A percentile compares a stretch with the other conserved stretches of the same genome.
phyloP scores from a whole-genome alignment of 495 filamentous ascomycete species.

The Sordaria brevicollis region DNA sequence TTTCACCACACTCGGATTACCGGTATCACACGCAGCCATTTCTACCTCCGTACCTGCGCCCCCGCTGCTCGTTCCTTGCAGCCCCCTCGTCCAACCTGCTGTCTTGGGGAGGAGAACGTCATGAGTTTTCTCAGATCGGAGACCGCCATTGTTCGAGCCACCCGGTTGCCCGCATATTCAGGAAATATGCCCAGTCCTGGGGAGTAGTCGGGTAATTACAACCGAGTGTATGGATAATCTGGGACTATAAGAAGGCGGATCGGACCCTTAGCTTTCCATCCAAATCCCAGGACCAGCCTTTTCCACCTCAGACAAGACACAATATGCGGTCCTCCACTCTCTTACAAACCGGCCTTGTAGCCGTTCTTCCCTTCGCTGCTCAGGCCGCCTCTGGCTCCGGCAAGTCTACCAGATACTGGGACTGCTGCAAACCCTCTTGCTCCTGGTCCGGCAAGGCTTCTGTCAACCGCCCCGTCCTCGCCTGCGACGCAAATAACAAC shows the following conservation, averaged over 20 bases:
- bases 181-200: not conserved
- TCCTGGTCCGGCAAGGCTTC: constrained; percentile 44
- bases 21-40: not conserved
- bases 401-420: constrained; percentile 39
- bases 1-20: not conserved
- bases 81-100: not conserved
- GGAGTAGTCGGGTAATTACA: not conserved
- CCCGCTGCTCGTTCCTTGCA: not conserved
- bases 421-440: constrained; percentile 53
- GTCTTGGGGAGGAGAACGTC: not conserved
- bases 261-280: not conserved
- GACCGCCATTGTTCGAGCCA: not conserved
- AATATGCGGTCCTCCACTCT: constrained; percentile 15
- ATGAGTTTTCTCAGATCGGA: not conserved
- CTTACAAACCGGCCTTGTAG: constrained; percentile 12
- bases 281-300: not conserved
- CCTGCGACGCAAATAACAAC: constrained; percentile 42
- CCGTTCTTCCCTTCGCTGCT: constrained; percentile 12
- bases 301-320: not conserved
- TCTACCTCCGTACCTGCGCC: not conserved
- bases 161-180: not conserved
- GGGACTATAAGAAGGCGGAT: not conserved
- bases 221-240: not conserved
- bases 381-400: constrained; percentile 15
- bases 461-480: constrained; percentile 36